Percentiles rank a stretch among this genome's conserved stretches.
phyloP scores from a whole-genome alignment of 345 rosid species.

The Geranium rotundifolium region DNA sequence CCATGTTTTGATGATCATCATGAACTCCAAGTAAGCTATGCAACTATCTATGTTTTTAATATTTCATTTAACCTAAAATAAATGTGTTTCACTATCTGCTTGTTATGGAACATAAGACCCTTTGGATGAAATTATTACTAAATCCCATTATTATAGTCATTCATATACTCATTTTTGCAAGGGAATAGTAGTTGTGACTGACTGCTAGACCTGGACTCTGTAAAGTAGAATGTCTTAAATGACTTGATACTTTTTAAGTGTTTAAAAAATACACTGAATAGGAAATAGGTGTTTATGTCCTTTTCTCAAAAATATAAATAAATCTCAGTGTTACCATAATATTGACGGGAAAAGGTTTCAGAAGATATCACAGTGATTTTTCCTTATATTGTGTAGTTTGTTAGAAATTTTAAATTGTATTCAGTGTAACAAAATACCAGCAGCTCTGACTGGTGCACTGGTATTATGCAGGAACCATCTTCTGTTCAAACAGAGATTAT shows the following conservation, averaged over 20 bases:
- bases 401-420: neutral
- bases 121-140: neutral
- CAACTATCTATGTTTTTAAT: slow-evolving; percentile 6
- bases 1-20: slow-evolving; percentile 22
- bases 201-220: neutral
- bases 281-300: neutral
- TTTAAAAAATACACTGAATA: neutral
- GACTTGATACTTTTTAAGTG: neutral
- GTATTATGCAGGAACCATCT: slow-evolving; percentile 37
- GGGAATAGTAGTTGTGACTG: neutral
- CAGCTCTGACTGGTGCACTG: slow-evolving; percentile 7
- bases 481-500: slow-evolving; percentile 12
- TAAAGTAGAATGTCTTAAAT: neutral
- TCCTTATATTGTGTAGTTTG: too few species aligned
- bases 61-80: neutral
- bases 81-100: neutral
- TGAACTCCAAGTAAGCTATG: slow-evolving; percentile 32
- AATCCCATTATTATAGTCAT: neutral
- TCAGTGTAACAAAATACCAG: neutral
- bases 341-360: neutral
- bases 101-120: neutral
- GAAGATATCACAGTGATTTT: neutral
- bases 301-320: neutral
- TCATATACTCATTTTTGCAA: neutral
- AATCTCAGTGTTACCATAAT: neutral